Percentiles rank a stretch among this genome's conserved stretches.
Evolutionary conservation across 352 stramenopile genomes (phyloP).

Genomic region (Paralagenidium karlingii): DNA sequence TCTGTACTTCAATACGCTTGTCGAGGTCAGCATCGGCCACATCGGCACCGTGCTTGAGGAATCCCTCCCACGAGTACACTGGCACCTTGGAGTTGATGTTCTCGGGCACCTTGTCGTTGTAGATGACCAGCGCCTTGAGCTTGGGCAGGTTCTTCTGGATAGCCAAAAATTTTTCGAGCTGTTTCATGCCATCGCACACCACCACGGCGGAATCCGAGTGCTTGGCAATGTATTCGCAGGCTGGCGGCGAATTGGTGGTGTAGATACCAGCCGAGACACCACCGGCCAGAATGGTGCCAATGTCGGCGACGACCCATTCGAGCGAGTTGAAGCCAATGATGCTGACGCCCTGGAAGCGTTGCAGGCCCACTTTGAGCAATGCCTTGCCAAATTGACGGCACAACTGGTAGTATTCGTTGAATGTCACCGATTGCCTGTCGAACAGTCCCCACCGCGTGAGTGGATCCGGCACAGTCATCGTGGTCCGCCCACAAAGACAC

Average conservation of each 20-base stretch:
- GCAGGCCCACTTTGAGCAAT: constrained; percentile 52
- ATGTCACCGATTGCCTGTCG: constrained; percentile 45
- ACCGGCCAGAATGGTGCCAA: constrained; percentile 89
- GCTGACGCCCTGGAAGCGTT: constrained; percentile 66
- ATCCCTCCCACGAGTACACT: constrained; percentile 72
- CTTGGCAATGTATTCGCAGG: constrained; percentile 89
- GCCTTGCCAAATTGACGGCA: constrained; percentile 67
- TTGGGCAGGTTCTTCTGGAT: constrained; percentile 78
- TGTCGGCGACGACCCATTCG: constrained; percentile 88
- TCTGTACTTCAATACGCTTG: constrained; percentile 61
- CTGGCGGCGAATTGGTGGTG: constrained; percentile 87
- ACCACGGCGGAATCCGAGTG: constrained; percentile 89
- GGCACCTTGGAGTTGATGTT: constrained; percentile 50
- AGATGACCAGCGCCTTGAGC: constrained; percentile 92
- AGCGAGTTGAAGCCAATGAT: constrained; percentile 89
- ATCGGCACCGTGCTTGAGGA: constrained; percentile 55
- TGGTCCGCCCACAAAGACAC: not conserved
- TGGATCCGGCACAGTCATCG: not conserved
- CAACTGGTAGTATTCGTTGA: constrained; percentile 70
- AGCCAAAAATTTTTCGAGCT: constrained; percentile 90
- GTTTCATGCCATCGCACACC: constrained; percentile 85
- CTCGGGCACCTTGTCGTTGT: constrained; percentile 72
- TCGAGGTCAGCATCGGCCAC: constrained; percentile 49
- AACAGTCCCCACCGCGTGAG: not conserved
- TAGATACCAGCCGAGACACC: constrained; percentile 92